A percentile compares a stretch with the other conserved stretches of the same genome.
phyloP scores from a whole-genome alignment of 2,329 filamentous ascomycete species.

The Sporothrix inflata region DNA sequence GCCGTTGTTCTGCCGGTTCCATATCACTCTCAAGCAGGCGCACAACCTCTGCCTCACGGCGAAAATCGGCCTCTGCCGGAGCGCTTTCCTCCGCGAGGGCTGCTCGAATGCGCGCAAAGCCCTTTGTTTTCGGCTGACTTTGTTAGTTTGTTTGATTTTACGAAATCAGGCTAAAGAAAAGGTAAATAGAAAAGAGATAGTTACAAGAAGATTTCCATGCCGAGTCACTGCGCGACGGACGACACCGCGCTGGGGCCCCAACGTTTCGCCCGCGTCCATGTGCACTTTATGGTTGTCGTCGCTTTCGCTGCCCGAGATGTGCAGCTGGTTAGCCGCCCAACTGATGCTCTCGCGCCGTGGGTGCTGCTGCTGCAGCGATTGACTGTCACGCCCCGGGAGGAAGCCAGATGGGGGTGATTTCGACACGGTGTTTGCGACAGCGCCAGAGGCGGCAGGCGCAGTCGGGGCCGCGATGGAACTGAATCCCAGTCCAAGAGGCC shows the following conservation, averaged over 20 bases:
- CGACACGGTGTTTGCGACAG: conserved; percentile 49
- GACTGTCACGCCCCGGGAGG: conserved; percentile 29
- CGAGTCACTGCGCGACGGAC: conserved; percentile 82
- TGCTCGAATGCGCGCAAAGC: conserved; percentile 89
- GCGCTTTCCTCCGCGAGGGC: conserved; percentile 85
- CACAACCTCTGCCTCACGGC: conserved; percentile 92
- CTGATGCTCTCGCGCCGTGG: conserved; percentile 85
- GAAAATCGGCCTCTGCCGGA: conserved; percentile 84
- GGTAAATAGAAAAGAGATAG: conserved; percentile 37
- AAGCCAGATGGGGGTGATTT: conserved; percentile 69
- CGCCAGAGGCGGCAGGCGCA: conserved; percentile 35
- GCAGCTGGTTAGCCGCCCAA: conserved; percentile 84
- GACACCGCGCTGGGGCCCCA: conserved; percentile 67
- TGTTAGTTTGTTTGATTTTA: background rate
- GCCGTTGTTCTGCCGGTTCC: conserved; percentile 51
- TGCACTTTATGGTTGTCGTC: conserved; percentile 64
- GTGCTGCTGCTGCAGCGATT: conserved; percentile 37
- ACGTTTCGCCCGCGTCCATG: conserved; percentile 50
- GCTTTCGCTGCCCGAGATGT: conserved; percentile 80
- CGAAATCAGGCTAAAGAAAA: background rate
- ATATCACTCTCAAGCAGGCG: conserved; percentile 89
- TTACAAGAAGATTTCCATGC: conserved; percentile 83
- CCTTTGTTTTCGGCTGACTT: conserved; percentile 79
- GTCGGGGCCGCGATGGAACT: conserved; percentile 44
- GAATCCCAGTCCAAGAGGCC: conserved; percentile 56